phyloP scores from a whole-genome alignment of 2,329 filamentous ascomycete species.

The Pleomassaria siparia region DNA sequence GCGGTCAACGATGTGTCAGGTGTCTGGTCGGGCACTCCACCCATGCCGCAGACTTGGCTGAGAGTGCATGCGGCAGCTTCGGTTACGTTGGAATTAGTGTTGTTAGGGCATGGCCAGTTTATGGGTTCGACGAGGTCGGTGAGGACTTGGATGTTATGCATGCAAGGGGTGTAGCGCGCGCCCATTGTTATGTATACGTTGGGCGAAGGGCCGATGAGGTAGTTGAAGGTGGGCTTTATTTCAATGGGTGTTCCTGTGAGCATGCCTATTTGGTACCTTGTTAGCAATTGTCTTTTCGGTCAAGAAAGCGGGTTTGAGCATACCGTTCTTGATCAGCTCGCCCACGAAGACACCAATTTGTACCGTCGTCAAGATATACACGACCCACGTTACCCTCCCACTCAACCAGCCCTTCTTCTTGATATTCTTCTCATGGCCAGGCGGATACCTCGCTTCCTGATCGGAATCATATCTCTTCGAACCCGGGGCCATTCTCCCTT shows the following conservation, averaged over 20 bases:
- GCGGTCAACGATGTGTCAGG: conserved; percentile 24
- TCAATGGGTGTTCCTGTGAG: conserved; percentile 77
- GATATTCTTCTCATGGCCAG: conserved; percentile 16
- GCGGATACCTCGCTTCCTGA: conserved; percentile 43
- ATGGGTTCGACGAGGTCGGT: conserved; percentile 55
- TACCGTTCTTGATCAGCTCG: conserved; percentile 83
- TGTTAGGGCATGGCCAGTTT: conserved; percentile 72
- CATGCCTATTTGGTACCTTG: conserved; percentile 56
- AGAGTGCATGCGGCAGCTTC: conserved; percentile 69
- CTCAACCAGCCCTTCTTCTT: conserved; percentile 58
- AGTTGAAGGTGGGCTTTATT: conserved; percentile 85
- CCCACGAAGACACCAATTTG: conserved; percentile 87
- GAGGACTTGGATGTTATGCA: conserved; percentile 76
- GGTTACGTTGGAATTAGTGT: conserved; percentile 60
- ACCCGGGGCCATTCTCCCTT: conserved; percentile 43
- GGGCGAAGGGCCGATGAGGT: conserved; percentile 92
- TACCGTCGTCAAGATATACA: conserved; percentile 74
- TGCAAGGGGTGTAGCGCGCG: conserved; percentile 87
- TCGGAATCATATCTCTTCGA: conserved; percentile 43
- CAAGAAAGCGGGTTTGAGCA: conserved; percentile 28
- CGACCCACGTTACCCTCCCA: conserved; percentile 72
- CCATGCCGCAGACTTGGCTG: conserved; percentile 80
- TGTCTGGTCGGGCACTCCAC: conserved; percentile 68
- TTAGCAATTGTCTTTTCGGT: too few species aligned
- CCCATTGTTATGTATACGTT: conserved; percentile 95